phyloP scores from a whole-genome alignment of 371 early-diverging fungal genomes.

The Mucor racemosus region DNA sequence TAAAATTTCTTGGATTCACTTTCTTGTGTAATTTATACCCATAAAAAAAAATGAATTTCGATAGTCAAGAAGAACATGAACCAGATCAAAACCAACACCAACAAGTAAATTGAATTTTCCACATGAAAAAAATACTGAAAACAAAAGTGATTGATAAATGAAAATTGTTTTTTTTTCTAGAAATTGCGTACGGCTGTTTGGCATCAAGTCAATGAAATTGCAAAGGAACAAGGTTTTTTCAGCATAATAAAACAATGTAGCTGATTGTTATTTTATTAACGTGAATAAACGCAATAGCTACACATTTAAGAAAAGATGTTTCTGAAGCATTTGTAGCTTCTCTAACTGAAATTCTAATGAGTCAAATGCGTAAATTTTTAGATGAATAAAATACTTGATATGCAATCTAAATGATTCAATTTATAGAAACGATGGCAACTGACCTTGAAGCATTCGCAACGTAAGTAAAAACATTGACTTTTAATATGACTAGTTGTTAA shows the following conservation, averaged over 20 bases:
- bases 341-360: conserved; percentile 19
- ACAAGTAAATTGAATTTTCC: background rate
- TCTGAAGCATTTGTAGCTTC: conserved; percentile 23
- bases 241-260: background rate
- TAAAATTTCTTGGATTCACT: background rate
- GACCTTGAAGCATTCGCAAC: conserved; percentile 34
- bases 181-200: conserved; percentile 18
- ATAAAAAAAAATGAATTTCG: background rate
- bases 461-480: conserved; percentile 3
- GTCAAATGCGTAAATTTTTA: conserved; percentile 22
- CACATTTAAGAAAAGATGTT: conserved; percentile 16
- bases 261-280: background rate
- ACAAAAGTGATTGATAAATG: too few species aligned
- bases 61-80: background rate
- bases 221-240: conserved; percentile 18
- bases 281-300: background rate
- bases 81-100: background rate
- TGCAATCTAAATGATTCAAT: background rate
- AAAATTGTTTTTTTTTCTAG: background rate
- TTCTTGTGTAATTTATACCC: background rate
- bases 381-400: background rate
- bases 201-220: conserved; percentile 21
- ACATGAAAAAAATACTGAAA: background rate
- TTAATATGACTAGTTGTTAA: too few species aligned
- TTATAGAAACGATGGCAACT: conserved; percentile 25